These are phyloP conservation scores for Echeveria elegans DNA, from an alignment of 164 flowering plant genomes.

Conservation along the genomic window DNA sequence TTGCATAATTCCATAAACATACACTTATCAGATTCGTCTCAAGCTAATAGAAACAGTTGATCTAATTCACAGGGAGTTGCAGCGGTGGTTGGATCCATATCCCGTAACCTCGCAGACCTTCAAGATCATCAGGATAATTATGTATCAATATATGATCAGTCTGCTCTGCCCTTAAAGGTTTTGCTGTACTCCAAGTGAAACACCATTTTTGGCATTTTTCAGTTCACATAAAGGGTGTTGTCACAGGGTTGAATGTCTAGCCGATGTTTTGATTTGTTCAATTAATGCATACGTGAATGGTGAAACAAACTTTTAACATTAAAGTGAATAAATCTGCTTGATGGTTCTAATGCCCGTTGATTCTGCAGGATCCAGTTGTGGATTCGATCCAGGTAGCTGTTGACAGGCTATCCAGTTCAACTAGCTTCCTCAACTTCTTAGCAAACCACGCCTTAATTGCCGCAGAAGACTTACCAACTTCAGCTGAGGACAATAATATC, in stretches of 20 bases:
- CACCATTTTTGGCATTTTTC: neutral
- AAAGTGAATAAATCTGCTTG: constrained; percentile 13
- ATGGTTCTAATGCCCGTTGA: constrained; percentile 2
- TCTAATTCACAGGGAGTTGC: constrained; percentile 44
- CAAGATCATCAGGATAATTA: constrained; percentile 74
- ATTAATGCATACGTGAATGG: neutral
- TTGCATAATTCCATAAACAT: neutral
- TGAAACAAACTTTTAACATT: neutral
- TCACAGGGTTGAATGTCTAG: neutral
- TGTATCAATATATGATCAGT: constrained; percentile 60
- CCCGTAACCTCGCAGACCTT: constrained; percentile 65
- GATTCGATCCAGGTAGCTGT: constrained; percentile 53
- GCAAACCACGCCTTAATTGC: constrained; percentile 59
- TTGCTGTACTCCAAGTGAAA: neutral
- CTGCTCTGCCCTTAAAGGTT: constrained; percentile 60
- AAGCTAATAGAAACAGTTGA: neutral
- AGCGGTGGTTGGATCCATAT: constrained; percentile 66
- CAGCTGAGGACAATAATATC: constrained; percentile 33
- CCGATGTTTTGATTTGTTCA: too few species aligned
- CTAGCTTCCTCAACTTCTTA: constrained; percentile 53
- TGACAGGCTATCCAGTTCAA: constrained; percentile 45
- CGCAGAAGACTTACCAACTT: constrained; percentile 54
- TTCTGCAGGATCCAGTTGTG: constrained; percentile 48
- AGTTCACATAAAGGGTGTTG: too few species aligned
- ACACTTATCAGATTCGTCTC: neutral